phyloP scores from a whole-genome alignment of 352 stramenopile species.

The Pythium chondricola region DNA sequence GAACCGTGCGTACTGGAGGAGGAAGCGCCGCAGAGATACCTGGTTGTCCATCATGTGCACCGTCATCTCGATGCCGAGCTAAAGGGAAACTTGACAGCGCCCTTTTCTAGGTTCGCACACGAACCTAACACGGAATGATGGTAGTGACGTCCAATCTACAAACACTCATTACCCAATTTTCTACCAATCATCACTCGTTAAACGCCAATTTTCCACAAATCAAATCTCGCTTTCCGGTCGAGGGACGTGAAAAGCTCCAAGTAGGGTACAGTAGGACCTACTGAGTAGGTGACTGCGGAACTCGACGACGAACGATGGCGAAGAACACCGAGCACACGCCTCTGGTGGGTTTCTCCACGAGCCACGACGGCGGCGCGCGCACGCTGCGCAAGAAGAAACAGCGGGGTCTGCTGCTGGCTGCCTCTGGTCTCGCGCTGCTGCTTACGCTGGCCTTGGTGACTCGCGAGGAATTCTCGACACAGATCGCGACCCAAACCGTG shows the following conservation, averaged over 20 bases:
- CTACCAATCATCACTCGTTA: neutral
- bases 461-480: too few relatives aligned
- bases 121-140: constrained; percentile 2
- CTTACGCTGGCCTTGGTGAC: constrained; percentile 28
- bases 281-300: neutral
- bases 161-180: neutral
- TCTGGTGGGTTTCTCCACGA: neutral
- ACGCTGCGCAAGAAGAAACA: neutral
- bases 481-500: too few relatives aligned
- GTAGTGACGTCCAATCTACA: neutral
- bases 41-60: constrained; percentile 10
- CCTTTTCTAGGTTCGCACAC: constrained; percentile 1
- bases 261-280: too few relatives aligned
- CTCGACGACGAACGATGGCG: constrained; percentile 4
- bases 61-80: neutral
- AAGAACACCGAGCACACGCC: constrained; percentile 11
- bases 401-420: constrained; percentile 15
- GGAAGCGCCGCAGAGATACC: constrained; percentile 4
- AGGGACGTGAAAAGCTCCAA: too few relatives aligned
- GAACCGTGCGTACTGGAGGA: too few relatives aligned
- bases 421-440: constrained; percentile 24
- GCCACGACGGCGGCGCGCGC: neutral
- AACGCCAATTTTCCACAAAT: neutral
- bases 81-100: neutral
- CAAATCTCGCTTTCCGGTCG: too few relatives aligned